phyloP scores from a whole-genome alignment of 192 early-diverging fungal species.

The Umbelopsis vinacea region DNA sequence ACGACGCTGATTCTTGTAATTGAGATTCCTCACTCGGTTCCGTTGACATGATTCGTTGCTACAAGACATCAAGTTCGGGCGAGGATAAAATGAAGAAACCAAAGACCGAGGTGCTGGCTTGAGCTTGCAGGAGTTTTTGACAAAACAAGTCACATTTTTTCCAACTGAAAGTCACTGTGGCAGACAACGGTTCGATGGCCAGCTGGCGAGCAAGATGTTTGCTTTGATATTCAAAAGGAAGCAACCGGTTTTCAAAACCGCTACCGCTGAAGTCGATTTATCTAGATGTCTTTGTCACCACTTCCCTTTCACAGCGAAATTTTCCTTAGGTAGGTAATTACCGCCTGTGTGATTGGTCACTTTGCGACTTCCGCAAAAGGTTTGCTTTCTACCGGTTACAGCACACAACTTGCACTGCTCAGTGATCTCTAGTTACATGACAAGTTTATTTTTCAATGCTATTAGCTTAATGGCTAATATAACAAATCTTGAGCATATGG shows the following conservation, averaged over 20 bases:
- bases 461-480: too few species aligned
- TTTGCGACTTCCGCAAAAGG: not conserved
- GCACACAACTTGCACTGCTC: not conserved
- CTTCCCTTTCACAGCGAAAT: not conserved
- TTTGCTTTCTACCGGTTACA: not conserved
- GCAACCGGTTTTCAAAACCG: too few species aligned
- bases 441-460: too few species aligned
- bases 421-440: too few species aligned
- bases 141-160: constrained; percentile 20
- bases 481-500: too few species aligned
- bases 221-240: not conserved
- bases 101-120: not conserved
- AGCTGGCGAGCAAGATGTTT: not conserved
- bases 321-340: not conserved
- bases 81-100: not conserved
- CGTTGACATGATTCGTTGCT: constrained; percentile 12
- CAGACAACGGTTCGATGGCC: not conserved
- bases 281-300: not conserved
- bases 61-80: constrained; percentile 10
- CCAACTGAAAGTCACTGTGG: not conserved
- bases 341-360: not conserved
- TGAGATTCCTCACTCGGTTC: constrained; percentile 11
- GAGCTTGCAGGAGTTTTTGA: not conserved
- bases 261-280: too few species aligned
- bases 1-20: constrained; percentile 1